Evolutionary conservation across 1,139 yeast genomes (phyloP), one percentile per base, ranked within the genome.

Genomic region (Zygoascus hellenicus): DNA sequence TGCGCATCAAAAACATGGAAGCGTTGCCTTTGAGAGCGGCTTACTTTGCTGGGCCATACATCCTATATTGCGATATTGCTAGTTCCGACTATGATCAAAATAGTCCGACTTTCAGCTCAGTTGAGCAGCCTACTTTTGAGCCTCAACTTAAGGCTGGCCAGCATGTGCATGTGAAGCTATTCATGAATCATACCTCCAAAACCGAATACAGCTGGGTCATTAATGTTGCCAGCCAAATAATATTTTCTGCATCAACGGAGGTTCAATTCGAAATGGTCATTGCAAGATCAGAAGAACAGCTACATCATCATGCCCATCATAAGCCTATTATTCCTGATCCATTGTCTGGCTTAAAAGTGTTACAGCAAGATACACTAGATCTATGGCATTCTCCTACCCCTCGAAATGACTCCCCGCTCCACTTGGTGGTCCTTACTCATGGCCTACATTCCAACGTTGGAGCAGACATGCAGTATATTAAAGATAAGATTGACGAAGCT

Each of bases 371-470:
- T 52, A 84, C 95, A 0, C 57, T 74, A 26, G 95, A 86, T 58
- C 63, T 90, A 29, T 89, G 97, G 97, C 80, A 74, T 55, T 55
- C 68, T 37, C 81, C 82, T 0, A 60, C 71, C 0, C 83, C 84
- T 1, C 64, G 70, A 2, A 47, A 46, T 1, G 65, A 70, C 5
- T 56, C 63, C 5, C 83, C 85, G 0, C 71, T 80, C 7, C 96
- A 88, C 64, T 68, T 88, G 51, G 92, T 87, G 26, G 72, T 88
- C 1, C 59, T 92, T 30, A 86, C 96, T 0, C 98, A 92, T 65
- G 99, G 99, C 0, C 68, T 92, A 36, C 96, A 89, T 62, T 87
- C 97, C 0, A 92, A 92, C 61, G 79, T 83, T 0, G 79, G 94
- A 1, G 85, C 95, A 0, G 99, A 92, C 63, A 77, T 92, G 92